These are phyloP conservation scores for Choiromyces venosus DNA, from an alignment of 495 filamentous ascomycete species.

Conservation along the genomic window DNA sequence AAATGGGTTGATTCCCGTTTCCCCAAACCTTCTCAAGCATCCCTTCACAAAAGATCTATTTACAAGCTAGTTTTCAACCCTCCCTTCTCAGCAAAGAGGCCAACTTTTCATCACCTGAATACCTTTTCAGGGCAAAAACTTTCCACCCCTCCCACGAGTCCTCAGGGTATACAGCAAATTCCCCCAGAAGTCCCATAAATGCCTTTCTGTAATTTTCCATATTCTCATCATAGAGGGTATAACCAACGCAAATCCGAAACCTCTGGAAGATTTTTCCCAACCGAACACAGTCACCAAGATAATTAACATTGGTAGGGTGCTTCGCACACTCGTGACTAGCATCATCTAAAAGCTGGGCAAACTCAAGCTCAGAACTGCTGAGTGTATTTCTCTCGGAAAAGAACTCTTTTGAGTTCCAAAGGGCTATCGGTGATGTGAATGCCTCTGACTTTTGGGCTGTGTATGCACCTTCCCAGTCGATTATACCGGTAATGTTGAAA, in stretches of 20 bases:
- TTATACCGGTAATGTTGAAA: conserved; percentile 47
- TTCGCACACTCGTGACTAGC: background rate
- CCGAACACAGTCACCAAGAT: background rate
- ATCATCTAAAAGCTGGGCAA: background rate
- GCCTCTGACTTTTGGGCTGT: conserved; percentile 33
- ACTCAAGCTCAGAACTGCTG: background rate
- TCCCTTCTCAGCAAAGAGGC: background rate
- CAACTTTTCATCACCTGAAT: background rate
- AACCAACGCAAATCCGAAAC: background rate
- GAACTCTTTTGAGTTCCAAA: background rate
- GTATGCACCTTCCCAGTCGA: conserved; percentile 48
- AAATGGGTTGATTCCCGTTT: background rate
- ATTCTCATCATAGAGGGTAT: conserved; percentile 1
- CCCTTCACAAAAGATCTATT: background rate
- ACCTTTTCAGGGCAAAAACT: background rate
- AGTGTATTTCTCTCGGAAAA: background rate
- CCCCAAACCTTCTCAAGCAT: background rate
- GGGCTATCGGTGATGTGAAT: background rate
- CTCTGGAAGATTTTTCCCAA: background rate
- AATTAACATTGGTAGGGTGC: background rate
- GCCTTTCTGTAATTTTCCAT: background rate
- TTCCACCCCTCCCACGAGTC: background rate
- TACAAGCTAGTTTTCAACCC: background rate
- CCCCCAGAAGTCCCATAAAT: background rate
- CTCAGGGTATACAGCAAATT: background rate